phyloP scores from a whole-genome alignment of 2,329 filamentous ascomycete genomes.

The Botrytis galanthina region DNA sequence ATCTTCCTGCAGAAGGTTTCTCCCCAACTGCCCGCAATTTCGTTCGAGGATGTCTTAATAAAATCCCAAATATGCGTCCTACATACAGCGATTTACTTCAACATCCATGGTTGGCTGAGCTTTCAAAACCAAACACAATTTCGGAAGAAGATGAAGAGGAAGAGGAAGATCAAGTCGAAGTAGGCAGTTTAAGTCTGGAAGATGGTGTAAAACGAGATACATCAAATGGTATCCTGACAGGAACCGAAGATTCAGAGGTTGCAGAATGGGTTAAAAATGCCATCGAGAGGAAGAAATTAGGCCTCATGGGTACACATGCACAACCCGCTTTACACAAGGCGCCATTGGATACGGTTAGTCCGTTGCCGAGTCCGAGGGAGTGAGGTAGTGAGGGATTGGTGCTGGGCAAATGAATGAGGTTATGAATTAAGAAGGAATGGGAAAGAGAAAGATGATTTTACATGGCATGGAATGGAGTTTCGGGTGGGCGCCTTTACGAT shows the following conservation, averaged over 20 bases:
- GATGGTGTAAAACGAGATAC: neutral
- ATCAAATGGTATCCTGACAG: slow-evolving; percentile 13
- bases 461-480: slow-evolving; percentile 10
- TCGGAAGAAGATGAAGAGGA: slow-evolving; percentile 62
- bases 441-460: neutral
- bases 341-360: slow-evolving; percentile 71
- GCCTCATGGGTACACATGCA: slow-evolving; percentile 50
- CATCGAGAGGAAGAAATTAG: slow-evolving; percentile 63
- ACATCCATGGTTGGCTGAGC: slow-evolving; percentile 79
- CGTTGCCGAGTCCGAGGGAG: slow-evolving; percentile 35
- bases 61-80: slow-evolving; percentile 87
- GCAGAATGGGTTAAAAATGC: slow-evolving; percentile 78
- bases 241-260: slow-evolving; percentile 71
- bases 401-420: neutral
- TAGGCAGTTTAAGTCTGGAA: slow-evolving; percentile 26
- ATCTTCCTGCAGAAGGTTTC: slow-evolving; percentile 75
- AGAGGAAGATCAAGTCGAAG: slow-evolving; percentile 37
- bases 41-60: slow-evolving; percentile 86
- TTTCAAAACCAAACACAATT: slow-evolving; percentile 75
- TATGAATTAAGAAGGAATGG: neutral
- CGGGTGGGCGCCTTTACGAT: neutral
- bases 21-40: slow-evolving; percentile 81
- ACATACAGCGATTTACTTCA: slow-evolving; percentile 86
- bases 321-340: slow-evolving; percentile 87
- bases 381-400: neutral